Evolutionary conservation across 129 eudicot species (phyloP).

Genomic region (Flaveria ramosissima): DNA sequence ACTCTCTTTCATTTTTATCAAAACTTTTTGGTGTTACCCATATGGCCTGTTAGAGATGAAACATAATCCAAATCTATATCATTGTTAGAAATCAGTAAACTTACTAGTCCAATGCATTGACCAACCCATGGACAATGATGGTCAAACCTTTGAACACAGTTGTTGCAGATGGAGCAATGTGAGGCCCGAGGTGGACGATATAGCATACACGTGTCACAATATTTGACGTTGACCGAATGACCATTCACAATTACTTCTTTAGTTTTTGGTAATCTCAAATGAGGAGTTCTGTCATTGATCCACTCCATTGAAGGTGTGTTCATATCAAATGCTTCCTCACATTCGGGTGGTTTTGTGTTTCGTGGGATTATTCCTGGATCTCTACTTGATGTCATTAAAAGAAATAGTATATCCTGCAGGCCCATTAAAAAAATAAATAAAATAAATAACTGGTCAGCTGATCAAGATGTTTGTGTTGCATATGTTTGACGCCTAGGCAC

Average conservation of each 20-base stretch:
- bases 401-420: constrained; percentile 74
- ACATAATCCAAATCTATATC: neutral
- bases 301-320: constrained; percentile 89
- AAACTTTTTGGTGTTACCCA: neutral
- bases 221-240: constrained; percentile 74
- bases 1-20: neutral
- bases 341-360: constrained; percentile 72
- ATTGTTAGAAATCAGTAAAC: constrained; percentile 27
- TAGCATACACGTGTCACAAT: constrained; percentile 89
- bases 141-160: constrained; percentile 93
- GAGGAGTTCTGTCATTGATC: constrained; percentile 76
- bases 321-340: constrained; percentile 60
- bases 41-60: neutral
- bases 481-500: too few relatives aligned
- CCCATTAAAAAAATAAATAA: neutral
- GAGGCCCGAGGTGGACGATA: constrained; percentile 98
- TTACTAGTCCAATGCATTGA: constrained; percentile 93
- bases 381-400: constrained; percentile 77
- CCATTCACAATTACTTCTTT: constrained; percentile 80
- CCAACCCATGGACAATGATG: constrained; percentile 99
- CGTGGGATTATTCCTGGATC: constrained; percentile 97
- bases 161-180: constrained; percentile 98
- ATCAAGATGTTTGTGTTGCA: too few relatives aligned
- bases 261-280: constrained; percentile 65
- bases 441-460: too few relatives aligned